These are phyloP conservation scores for Coemansia sp. DNA, from an alignment of 192 early-diverging fungal genomes.

Conservation along the genomic window DNA sequence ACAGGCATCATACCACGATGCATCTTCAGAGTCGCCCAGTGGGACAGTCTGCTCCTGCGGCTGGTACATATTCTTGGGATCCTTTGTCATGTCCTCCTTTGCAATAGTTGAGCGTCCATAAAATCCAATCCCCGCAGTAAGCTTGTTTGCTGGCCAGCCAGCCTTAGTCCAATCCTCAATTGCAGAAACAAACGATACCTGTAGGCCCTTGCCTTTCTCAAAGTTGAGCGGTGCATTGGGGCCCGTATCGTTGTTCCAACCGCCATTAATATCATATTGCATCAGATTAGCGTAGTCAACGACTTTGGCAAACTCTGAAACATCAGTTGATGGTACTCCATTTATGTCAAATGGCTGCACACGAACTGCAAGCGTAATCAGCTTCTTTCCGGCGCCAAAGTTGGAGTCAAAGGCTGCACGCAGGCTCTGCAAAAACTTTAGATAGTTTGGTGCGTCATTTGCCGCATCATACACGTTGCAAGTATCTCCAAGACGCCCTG, in stretches of 20 bases:
- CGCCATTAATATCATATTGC: slow-evolving; percentile 63
- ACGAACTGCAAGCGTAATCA: slow-evolving; percentile 64
- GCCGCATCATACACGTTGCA: slow-evolving; percentile 44
- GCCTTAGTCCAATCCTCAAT: slow-evolving; percentile 59
- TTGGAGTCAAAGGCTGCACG: slow-evolving; percentile 49
- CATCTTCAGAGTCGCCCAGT: slow-evolving; percentile 57
- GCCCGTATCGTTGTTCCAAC: slow-evolving; percentile 56
- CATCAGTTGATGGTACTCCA: slow-evolving; percentile 45
- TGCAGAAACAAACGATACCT: slow-evolving; percentile 50
- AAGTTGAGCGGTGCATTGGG: slow-evolving; percentile 61
- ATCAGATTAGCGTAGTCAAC: slow-evolving; percentile 67
- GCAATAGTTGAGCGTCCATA: slow-evolving; percentile 58
- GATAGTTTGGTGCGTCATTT: slow-evolving; percentile 65
- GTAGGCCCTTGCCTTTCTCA: slow-evolving; percentile 29
- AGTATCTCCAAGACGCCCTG: slow-evolving; percentile 25
- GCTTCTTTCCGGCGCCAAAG: slow-evolving; percentile 46
- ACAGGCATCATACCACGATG: slow-evolving; percentile 54
- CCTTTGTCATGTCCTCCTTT: slow-evolving; percentile 29
- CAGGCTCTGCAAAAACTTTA: slow-evolving; percentile 59
- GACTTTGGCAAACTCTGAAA: slow-evolving; percentile 60
- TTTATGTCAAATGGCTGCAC: slow-evolving; percentile 58
- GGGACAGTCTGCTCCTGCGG: slow-evolving; percentile 11
- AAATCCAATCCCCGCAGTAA: slow-evolving; percentile 63
- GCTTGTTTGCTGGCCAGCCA: slow-evolving; percentile 60
- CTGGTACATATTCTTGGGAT: slow-evolving; percentile 33